Evolutionary conservation across 164 flowering plant genomes (phyloP), one percentile per base, ranked within the genome.

Genomic region (Pachysandra terminalis): DNA sequence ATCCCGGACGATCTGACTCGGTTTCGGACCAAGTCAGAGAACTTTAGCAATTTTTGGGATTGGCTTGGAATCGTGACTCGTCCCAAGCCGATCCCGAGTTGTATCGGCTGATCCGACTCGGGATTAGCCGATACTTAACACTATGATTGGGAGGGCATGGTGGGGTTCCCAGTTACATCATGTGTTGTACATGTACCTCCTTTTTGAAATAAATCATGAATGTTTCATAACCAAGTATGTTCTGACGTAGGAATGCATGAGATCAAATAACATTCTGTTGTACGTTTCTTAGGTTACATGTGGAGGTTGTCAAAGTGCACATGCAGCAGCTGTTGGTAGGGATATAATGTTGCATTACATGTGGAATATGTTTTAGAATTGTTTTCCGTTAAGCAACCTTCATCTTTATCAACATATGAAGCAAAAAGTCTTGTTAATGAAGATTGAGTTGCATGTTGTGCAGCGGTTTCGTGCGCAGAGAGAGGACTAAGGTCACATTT

Each of bases 231-330:
- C 25, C 55, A 40, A 22, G 15, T 40, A 51, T 56, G 21, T 37
- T 14, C 49, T 19, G 26, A 2, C 35, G 35, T 57, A 45, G 52
- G 73, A 66, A 66, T 26, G 52, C 69, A 27, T 25, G 37, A 67
- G 68, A 65, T 65, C 60, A 66, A 60, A 68, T 81, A 63, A 81
- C 71, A 68, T 63, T 61, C 67, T 69, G 24, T 53, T 72, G 49
- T 58, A 72, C 52, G 59, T 74, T 76, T 79, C 83, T 53, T 82
- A 92, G 97, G 99, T 95, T 66, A 89, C 97, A 45, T 92, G 99
- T 77, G 99, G 99, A 78, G 99, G 97, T 59, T 90, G 94, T 81
- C 99, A 95, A 86, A 95, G 99, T 88, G 99, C 99, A 52, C 97
- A 95, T 74, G 77, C 97, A 64, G 91, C 97, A 64, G 96, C 97